Evolutionary conservation across 2,329 filamentous ascomycete genomes (phyloP).

Genomic region (Trichoderma lentiforme): DNA sequence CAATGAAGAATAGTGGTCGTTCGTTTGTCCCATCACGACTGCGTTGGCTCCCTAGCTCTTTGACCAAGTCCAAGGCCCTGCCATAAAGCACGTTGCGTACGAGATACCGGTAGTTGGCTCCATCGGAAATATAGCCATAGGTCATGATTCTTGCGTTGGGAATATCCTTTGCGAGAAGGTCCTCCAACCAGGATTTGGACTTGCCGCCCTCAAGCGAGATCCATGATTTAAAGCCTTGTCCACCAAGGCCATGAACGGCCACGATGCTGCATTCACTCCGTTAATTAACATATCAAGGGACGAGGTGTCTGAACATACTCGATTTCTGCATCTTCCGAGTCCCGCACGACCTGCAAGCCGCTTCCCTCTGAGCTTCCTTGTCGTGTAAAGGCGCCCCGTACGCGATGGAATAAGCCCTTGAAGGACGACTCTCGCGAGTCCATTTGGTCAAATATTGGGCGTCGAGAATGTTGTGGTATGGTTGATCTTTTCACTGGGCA

Average conservation of each 20-base stretch:
- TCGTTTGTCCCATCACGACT: conserved; percentile 21
- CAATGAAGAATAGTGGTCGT: conserved; percentile 29
- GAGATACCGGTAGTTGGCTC: conserved; percentile 24
- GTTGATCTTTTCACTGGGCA: not conserved
- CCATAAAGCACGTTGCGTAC: conserved; percentile 27
- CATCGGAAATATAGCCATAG: conserved; percentile 26
- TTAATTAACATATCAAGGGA: not conserved
- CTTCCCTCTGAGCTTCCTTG: conserved; percentile 19
- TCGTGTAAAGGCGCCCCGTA: conserved; percentile 24
- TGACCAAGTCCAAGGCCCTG: conserved; percentile 25
- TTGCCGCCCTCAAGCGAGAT: conserved; percentile 22
- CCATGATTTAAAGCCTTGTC: conserved; percentile 28
- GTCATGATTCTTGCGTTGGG: conserved; percentile 29
- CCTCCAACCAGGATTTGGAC: conserved; percentile 26
- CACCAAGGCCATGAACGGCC: conserved; percentile 28
- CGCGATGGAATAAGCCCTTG: conserved; percentile 25
- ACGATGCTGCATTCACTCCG: conserved; percentile 25
- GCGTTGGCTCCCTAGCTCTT: conserved; percentile 22
- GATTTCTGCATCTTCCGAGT: conserved; percentile 25
- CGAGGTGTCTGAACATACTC: conserved; percentile 22
- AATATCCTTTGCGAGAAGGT: conserved; percentile 25
- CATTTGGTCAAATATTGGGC: conserved; percentile 17
- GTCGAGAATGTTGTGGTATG: not conserved
- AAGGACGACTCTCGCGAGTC: conserved; percentile 25
- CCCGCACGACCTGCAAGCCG: conserved; percentile 24